Evolutionary conservation across 106 monocot species (phyloP).

Genomic region (Acorus gramineus): DNA sequence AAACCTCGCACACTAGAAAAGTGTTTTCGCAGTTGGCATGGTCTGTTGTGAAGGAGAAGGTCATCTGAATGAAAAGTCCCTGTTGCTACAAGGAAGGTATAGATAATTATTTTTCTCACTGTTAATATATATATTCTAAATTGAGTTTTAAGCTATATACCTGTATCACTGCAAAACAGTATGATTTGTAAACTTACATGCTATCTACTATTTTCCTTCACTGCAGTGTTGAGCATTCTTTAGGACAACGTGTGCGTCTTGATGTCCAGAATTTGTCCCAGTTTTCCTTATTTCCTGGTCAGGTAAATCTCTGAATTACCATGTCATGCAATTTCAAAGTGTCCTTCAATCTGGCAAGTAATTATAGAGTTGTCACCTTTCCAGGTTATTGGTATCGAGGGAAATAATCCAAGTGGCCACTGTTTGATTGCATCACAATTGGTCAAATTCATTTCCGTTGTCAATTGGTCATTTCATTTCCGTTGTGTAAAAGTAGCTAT

Average conservation of each 20-base stretch:
- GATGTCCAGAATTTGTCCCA: constrained; percentile 58
- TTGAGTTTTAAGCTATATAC: too few species aligned
- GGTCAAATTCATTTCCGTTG: constrained; percentile 36
- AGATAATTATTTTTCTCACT: background rate
- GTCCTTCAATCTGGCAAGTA: background rate
- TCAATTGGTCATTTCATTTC: too few species aligned
- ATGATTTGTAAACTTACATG: too few species aligned
- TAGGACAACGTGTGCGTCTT: constrained; percentile 72
- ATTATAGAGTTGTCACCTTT: constrained; percentile 2
- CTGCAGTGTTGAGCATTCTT: constrained; percentile 66
- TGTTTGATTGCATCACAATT: constrained; percentile 81
- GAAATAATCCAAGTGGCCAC: constrained; percentile 98
- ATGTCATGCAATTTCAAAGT: too few species aligned
- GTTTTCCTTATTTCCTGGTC: constrained; percentile 90
- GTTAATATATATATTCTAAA: too few species aligned
- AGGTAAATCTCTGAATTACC: constrained; percentile 30
- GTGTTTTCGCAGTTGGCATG: constrained; percentile 86
- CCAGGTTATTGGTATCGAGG: constrained; percentile 87
- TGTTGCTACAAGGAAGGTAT: constrained; percentile 80
- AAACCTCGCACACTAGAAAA: constrained; percentile 36
- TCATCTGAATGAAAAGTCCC: constrained; percentile 79
- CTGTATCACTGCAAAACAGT: too few species aligned
- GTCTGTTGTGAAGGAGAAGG: constrained; percentile 85
- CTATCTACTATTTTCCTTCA: background rate
- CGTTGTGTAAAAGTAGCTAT: too few species aligned